Percentiles rank a stretch among this genome's conserved stretches.
Conservation (phyloP, 352 stramenopile genomes). For the Detonula confervacea region DNA sequence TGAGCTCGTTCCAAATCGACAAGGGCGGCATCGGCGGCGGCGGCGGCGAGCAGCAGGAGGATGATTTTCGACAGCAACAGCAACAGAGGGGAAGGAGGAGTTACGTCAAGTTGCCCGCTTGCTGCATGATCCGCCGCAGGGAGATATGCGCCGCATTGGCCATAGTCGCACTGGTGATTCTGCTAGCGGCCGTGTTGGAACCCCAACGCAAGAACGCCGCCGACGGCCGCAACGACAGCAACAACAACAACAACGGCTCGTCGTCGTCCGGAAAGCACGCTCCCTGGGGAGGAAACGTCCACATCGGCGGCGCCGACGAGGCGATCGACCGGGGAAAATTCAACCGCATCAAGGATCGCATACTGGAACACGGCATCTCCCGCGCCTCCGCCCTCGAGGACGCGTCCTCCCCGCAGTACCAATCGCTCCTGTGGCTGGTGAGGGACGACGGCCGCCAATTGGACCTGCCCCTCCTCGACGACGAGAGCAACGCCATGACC, state of each 20-base stretch:
- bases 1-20: too few species aligned
- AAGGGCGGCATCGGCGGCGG: too few species aligned
- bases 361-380: constrained; percentile 53
- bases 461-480: constrained; percentile 13
- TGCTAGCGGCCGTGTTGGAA: constrained; percentile 1
- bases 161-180: constrained; percentile 21
- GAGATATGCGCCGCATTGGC: constrained; percentile 5
- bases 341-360: constrained; percentile 52
- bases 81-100: background rate
- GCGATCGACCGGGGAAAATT: constrained; percentile 31
- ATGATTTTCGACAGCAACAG: constrained; percentile 13
- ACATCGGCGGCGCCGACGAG: background rate
- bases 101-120: constrained; percentile 11
- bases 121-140: constrained; percentile 4
- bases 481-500: constrained; percentile 11
- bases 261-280: too few species aligned
- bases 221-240: too few species aligned
- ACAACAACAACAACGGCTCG: too few species aligned
- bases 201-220: constrained; percentile 1
- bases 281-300: too few species aligned
- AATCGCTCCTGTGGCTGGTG: constrained; percentile 43
- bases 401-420: constrained; percentile 30
- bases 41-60: too few species aligned
- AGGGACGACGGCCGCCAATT: constrained; percentile 46
- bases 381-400: constrained; percentile 39